phyloP scores from a whole-genome alignment of 1,284 basidiomycete species.

The Tilletia caries region DNA sequence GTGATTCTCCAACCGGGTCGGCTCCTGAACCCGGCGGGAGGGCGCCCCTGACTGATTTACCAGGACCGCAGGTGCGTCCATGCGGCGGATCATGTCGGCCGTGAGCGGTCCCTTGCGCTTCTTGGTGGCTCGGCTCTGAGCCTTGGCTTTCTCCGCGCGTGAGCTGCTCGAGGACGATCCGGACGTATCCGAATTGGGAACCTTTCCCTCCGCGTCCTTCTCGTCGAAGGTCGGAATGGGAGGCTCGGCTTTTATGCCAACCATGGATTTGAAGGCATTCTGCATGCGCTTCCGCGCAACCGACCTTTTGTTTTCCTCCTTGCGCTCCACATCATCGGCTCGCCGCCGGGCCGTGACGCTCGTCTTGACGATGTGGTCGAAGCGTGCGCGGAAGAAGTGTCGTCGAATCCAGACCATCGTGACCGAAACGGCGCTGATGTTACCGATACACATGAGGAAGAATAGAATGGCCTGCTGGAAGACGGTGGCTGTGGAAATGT shows the following conservation, averaged over 20 bases:
- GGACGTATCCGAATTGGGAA: conserved; percentile 14
- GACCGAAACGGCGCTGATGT: conserved; percentile 48
- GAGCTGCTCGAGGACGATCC: conserved; percentile 25
- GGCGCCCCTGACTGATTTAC: conserved; percentile 37
- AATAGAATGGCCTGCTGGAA: conserved; percentile 71
- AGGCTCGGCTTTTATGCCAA: conserved; percentile 29
- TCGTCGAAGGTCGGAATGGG: conserved; percentile 24
- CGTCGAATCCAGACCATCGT: conserved; percentile 51
- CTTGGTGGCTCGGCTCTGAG: conserved; percentile 20
- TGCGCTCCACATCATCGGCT: conserved; percentile 46
- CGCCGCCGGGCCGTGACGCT: conserved; percentile 39
- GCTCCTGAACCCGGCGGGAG: conserved; percentile 18
- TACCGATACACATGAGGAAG: conserved; percentile 51
- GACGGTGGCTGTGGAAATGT: conserved; percentile 68
- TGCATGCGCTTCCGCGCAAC: neutral
- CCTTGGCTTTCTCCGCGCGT: conserved; percentile 23
- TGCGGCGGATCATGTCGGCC: conserved; percentile 50
- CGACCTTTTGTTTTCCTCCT: conserved; percentile 14
- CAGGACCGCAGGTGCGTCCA: conserved; percentile 49
- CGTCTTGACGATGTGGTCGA: conserved; percentile 35
- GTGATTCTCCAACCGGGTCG: neutral
- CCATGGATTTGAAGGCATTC: conserved; percentile 25
- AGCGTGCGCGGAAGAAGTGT: conserved; percentile 45
- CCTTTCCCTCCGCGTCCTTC: conserved; percentile 20
- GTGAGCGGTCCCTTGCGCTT: conserved; percentile 37